A percentile compares a stretch with the other conserved stretches of the same genome.
phyloP scores from a whole-genome alignment of 2,329 filamentous ascomycete genomes.

The Fusarium sp. region DNA sequence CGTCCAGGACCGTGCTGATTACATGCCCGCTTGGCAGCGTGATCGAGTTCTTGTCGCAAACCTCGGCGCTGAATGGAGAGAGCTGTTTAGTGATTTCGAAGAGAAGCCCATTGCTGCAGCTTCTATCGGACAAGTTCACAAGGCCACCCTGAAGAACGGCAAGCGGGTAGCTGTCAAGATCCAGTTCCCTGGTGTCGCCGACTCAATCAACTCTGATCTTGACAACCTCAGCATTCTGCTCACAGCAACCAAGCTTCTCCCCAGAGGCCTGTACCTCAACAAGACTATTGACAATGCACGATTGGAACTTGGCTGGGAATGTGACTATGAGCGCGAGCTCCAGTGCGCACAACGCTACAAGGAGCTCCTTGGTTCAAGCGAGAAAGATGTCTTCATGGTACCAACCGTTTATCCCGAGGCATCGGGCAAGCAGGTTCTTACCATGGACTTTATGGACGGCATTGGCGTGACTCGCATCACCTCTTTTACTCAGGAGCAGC shows the following conservation, averaged over 20 bases:
- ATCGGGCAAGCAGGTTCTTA: constrained; percentile 87
- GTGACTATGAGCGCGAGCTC: constrained; percentile 92
- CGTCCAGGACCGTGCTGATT: constrained; percentile 96
- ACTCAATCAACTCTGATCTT: constrained; percentile 95
- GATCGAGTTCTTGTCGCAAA: constrained; percentile 85
- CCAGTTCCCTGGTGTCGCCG: constrained; percentile 95
- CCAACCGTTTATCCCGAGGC: constrained; percentile 83
- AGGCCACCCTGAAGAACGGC: constrained; percentile 81
- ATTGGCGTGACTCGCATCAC: constrained; percentile 85
- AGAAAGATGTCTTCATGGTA: constrained; percentile 80
- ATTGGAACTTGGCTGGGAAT: constrained; percentile 94
- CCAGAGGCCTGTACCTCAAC: constrained; percentile 92
- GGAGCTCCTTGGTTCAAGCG: constrained; percentile 71
- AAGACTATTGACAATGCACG: constrained; percentile 98
- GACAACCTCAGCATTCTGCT: constrained; percentile 93
- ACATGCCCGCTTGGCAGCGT: constrained; percentile 95
- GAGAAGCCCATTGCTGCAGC: constrained; percentile 94
- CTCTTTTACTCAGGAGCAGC: constrained; percentile 82
- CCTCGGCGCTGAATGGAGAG: constrained; percentile 85
- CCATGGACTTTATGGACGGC: constrained; percentile 92
- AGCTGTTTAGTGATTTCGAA: constrained; percentile 86
- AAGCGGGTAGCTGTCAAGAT: constrained; percentile 92
- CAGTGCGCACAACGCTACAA: constrained; percentile 82
- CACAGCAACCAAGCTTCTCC: constrained; percentile 89
- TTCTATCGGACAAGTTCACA: constrained; percentile 96